Conservation (phyloP, 495 filamentous ascomycete genomes). For the Pyrenula aspistea region DNA sequence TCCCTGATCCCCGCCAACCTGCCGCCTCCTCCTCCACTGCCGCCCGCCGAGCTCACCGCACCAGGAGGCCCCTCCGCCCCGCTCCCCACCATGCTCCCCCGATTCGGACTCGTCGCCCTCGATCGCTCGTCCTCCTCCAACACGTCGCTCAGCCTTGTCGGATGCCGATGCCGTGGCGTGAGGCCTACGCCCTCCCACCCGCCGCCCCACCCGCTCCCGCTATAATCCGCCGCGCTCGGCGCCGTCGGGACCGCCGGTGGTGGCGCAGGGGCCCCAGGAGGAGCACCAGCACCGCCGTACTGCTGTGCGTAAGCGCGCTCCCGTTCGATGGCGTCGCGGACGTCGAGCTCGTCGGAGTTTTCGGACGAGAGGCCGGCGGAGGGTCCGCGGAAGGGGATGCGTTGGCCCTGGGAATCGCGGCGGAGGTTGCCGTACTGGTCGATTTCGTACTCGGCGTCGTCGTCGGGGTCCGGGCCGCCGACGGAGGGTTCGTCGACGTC, state of each 20-base stretch:
- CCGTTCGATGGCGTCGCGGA: conserved; percentile 29
- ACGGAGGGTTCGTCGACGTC: conserved; percentile 43
- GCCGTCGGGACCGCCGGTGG: conserved; percentile 16
- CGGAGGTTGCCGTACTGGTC: conserved; percentile 33
- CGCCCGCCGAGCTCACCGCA: not conserved
- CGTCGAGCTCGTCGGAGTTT: conserved; percentile 36
- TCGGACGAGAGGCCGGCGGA: not conserved
- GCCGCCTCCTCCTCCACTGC: not conserved
- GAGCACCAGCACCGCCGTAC: conserved; percentile 20
- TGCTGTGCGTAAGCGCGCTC: conserved; percentile 32
- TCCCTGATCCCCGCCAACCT: not conserved
- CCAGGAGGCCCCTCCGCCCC: not conserved
- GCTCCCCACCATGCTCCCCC: conserved; percentile 25
- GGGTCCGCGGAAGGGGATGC: conserved; percentile 24
- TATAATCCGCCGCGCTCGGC: conserved; percentile 35
- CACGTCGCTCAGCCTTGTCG: conserved; percentile 87
- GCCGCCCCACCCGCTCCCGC: conserved; percentile 47
- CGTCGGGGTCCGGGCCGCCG: conserved; percentile 40
- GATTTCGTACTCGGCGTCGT: conserved; percentile 44
- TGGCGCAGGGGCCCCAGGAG: conserved; percentile 12
- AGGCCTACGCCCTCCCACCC: conserved; percentile 56
- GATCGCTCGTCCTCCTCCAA: conserved; percentile 58
- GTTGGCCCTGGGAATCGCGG: conserved; percentile 30
- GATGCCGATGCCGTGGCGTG: conserved; percentile 84
- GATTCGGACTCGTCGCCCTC: conserved; percentile 39